Base-by-base conservation (phyloP, 805 yeast genomes). In the Candida silvicultrix region DNA sequence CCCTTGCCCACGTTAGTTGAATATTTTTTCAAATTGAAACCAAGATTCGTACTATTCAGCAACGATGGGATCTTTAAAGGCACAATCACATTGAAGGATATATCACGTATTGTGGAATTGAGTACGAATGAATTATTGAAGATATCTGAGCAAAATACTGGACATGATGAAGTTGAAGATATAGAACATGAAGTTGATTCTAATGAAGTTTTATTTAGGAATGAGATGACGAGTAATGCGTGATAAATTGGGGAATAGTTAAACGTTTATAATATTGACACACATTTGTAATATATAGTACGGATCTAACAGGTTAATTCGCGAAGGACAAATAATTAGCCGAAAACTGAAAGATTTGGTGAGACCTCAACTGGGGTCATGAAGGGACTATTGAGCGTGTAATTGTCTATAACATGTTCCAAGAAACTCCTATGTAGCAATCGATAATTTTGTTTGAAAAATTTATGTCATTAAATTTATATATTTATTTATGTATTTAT, bases 1-100 rank as follows among this genome's bases (percentile, higher is more conserved):
- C 55, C 58, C 15, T 34, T 63, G 10, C 59, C 62, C 0, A 53
- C 64, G 12, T 39, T 62, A 8, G 52, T 55, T 15, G 66, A 63
- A 23, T 44, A 61, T 3, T 59, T 63, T 45, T 58, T 52, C 46
- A 61, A 60, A 41, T 38, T 63, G 45, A 62, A 61, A 32, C 59
- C 62, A 18, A 49, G 63, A 36, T 52, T 51, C 34, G 58, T 59
- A 18, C 21, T 63, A 19, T 58, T 63, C 37, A 40, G 49, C 16
- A 39, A 49, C 4, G 54, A 58, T 4, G 63, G 63, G 4, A 15
- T 38, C 18, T 54, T 59, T 38, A 32, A 23, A 5, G 62, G 63
- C 4, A 18, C 61, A 28, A 12, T 63, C 40, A 62, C 65, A 0
- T 46, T 59, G 45, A 54, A 46, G 34, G 63, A 59, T 37, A 48